Conservation (phyloP, 176 grass and related monocot genomes). For the Poa pratensis region DNA sequence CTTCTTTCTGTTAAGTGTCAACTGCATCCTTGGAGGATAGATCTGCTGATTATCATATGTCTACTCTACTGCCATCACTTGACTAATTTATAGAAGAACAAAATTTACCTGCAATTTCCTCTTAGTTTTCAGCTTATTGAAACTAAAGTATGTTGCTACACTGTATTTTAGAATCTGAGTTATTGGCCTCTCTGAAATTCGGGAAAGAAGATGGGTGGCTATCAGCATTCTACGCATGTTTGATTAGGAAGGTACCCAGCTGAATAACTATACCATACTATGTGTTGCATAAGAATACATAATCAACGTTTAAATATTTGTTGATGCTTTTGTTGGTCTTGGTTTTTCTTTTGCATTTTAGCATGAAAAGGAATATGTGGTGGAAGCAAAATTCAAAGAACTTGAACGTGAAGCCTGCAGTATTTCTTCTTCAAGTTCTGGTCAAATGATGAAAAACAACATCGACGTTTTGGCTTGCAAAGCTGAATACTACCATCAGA, state of each 20-base stretch:
- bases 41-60: slow-evolving; percentile 26
- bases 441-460: slow-evolving; percentile 80
- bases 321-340: slow-evolving; percentile 22
- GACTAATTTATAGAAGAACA: slow-evolving; percentile 16
- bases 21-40: neutral
- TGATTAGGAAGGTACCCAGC: slow-evolving; percentile 80
- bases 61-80: slow-evolving; percentile 12
- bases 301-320: neutral
- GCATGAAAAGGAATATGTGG: slow-evolving; percentile 86
- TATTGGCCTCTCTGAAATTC: slow-evolving; percentile 85
- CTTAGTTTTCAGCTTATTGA: slow-evolving; percentile 35
- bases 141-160: slow-evolving; percentile 12
- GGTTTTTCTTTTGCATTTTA: slow-evolving; percentile 37
- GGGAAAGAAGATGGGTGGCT: slow-evolving; percentile 94
- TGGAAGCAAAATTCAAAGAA: slow-evolving; percentile 97
- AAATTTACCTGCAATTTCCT: slow-evolving; percentile 23
- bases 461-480: slow-evolving; percentile 84
- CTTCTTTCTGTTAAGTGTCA: neutral
- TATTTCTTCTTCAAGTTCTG: slow-evolving; percentile 61
- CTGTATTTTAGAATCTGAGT: slow-evolving; percentile 71
- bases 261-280: slow-evolving; percentile 8
- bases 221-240: slow-evolving; percentile 84
- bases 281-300: slow-evolving; percentile 24
- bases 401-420: slow-evolving; percentile 73
- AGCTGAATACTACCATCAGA: slow-evolving; percentile 94